Evolutionary conservation across 345 rosid genomes (phyloP).

Genomic region (Arabidopsis suecica): DNA sequence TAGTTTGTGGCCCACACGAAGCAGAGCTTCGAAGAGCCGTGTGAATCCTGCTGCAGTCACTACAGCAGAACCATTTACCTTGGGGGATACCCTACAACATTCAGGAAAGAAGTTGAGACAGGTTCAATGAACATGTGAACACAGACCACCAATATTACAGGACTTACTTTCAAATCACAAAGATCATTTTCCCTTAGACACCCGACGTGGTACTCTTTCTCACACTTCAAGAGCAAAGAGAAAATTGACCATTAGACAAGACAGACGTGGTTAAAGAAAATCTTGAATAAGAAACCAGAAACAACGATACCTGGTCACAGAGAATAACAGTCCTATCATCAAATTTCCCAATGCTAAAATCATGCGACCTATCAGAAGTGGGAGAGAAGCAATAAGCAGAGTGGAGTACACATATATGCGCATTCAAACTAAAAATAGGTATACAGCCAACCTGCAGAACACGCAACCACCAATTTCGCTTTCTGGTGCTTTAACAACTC

Average conservation of each 20-base stretch:
- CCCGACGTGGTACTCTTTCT: slow-evolving; percentile 90
- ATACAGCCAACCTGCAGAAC: slow-evolving; percentile 72
- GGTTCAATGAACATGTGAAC: slow-evolving; percentile 26
- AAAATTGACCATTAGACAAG: slow-evolving; percentile 23
- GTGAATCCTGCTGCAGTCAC: slow-evolving; percentile 69
- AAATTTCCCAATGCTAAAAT: slow-evolving; percentile 65
- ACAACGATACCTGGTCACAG: slow-evolving; percentile 82
- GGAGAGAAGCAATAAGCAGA: slow-evolving; percentile 1
- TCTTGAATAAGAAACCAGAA: slow-evolving; percentile 13
- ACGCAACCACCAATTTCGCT: slow-evolving; percentile 84
- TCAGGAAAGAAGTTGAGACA: slow-evolving; percentile 4
- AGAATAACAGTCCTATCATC: slow-evolving; percentile 82
- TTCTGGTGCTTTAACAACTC: slow-evolving; percentile 73
- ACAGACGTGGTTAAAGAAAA: not conserved
- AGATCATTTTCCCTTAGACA: slow-evolving; percentile 70
- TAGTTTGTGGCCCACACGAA: slow-evolving; percentile 55
- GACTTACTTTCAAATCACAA: slow-evolving; percentile 71
- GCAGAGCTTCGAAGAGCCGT: slow-evolving; percentile 58
- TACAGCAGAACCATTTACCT: slow-evolving; percentile 82
- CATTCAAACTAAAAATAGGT: not conserved
- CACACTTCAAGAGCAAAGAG: slow-evolving; percentile 60
- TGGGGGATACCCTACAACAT: slow-evolving; percentile 39
- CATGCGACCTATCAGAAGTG: slow-evolving; percentile 61
- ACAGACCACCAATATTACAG: not conserved
- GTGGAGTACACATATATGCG: not conserved